Conservation (phyloP, 306 rosid species). For the Cyclanthera cordifolia region DNA sequence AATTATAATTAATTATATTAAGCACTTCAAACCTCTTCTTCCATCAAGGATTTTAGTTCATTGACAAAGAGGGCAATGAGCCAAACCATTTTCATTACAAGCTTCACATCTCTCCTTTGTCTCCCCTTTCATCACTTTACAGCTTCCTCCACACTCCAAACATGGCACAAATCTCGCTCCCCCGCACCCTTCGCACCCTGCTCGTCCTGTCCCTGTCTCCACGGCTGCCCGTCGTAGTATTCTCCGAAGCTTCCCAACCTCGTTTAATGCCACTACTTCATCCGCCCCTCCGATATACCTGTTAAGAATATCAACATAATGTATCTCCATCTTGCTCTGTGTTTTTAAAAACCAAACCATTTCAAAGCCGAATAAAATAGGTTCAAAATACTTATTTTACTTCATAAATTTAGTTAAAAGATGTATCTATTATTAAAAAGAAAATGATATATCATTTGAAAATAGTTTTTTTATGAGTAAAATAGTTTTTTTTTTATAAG, state of each 20-base stretch:
- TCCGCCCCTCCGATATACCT: constrained; percentile 58
- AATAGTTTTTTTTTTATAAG: too few relatives aligned
- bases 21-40: background rate
- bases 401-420: too few relatives aligned
- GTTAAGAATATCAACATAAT: too few relatives aligned
- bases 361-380: too few relatives aligned
- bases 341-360: too few relatives aligned
- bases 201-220: constrained; percentile 57
- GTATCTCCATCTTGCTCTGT: too few relatives aligned
- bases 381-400: too few relatives aligned
- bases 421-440: too few relatives aligned
- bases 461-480: too few relatives aligned
- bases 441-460: too few relatives aligned
- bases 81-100: constrained; percentile 79
- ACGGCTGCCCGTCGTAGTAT: constrained; percentile 38
- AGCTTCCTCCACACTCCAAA: constrained; percentile 63
- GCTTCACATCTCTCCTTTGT: constrained; percentile 37
- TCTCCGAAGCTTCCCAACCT: constrained; percentile 46
- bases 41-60: background rate
- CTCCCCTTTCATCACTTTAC: constrained; percentile 33
- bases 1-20: background rate
- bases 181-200: constrained; percentile 62
- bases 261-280: constrained; percentile 49
- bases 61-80: constrained; percentile 51
- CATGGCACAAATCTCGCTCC: constrained; percentile 87